A percentile compares a stretch with the other conserved stretches of the same genome.
These are phyloP conservation scores for Chrysosphaeria jannelii DNA, from an alignment of 2,329 filamentous ascomycete genomes.

Conservation along the genomic window DNA sequence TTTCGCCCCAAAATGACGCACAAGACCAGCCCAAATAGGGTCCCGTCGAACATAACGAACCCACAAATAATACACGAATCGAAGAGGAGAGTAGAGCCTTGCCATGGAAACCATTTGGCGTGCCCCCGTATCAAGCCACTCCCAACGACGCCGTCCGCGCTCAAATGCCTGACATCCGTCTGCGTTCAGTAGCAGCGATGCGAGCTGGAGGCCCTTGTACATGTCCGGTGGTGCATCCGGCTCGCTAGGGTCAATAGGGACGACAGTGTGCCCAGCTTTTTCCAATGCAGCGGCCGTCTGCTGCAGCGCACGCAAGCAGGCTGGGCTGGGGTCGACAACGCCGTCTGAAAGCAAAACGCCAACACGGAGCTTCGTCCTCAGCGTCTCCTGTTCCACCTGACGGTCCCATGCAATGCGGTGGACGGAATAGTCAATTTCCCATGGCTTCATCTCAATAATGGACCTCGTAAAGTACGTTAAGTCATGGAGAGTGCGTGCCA, in stretches of 20 bases:
- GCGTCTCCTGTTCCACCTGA: constrained; percentile 25
- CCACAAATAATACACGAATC: constrained; percentile 70
- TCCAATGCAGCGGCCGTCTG: constrained; percentile 20
- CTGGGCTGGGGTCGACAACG: constrained; percentile 20
- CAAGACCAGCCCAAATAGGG: constrained; percentile 43
- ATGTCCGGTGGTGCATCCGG: constrained; percentile 20
- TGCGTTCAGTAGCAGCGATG: constrained; percentile 51
- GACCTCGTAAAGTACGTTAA: constrained; percentile 21
- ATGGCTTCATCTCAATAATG: constrained; percentile 26
- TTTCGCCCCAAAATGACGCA: constrained; percentile 45
- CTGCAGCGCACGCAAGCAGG: constrained; percentile 20
- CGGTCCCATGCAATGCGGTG: constrained; percentile 58
- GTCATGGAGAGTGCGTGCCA: constrained; percentile 20
- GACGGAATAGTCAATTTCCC: constrained; percentile 50
- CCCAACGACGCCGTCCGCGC: constrained; percentile 44
- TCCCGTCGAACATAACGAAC: constrained; percentile 61
- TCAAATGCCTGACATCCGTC: constrained; percentile 61
- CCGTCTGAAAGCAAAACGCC: constrained; percentile 22
- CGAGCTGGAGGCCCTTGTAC: constrained; percentile 46
- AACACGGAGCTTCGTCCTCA: constrained; percentile 15
- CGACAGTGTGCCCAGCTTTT: constrained; percentile 34
- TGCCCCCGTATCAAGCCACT: constrained; percentile 54
- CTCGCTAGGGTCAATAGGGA: constrained; percentile 16
- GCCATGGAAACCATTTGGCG: constrained; percentile 46
- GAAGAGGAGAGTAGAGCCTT: constrained; percentile 38